These are phyloP conservation scores for Emergomyces pasteurianus DNA, from an alignment of 2,329 filamentous ascomycete species.

Conservation along the genomic window DNA sequence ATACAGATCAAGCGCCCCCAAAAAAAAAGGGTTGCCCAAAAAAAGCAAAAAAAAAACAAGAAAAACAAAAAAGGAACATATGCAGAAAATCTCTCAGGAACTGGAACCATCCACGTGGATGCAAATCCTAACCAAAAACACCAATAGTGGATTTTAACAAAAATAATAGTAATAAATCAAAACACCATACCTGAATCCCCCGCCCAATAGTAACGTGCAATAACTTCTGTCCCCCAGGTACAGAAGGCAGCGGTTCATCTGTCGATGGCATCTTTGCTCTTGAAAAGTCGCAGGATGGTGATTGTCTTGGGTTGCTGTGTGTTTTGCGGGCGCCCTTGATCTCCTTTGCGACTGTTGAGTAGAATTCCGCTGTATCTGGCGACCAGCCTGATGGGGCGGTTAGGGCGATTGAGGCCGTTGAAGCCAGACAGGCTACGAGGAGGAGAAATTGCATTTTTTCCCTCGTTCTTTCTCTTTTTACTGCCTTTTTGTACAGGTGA, in stretches of 20 bases:
- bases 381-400: conserved; percentile 27
- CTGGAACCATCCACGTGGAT: background rate
- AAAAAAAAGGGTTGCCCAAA: background rate
- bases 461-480: background rate
- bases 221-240: conserved; percentile 49
- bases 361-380: conserved; percentile 29
- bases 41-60: background rate
- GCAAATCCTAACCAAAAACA: background rate
- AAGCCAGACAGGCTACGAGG: conserved; percentile 20
- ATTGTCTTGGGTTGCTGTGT: conserved; percentile 10
- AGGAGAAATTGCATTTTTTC: conserved; percentile 15
- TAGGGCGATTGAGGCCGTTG: conserved; percentile 23
- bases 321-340: conserved; percentile 20
- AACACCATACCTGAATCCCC: conserved; percentile 48
- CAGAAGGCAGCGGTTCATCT: conserved; percentile 48
- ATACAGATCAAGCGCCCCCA: no score
- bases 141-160: background rate
- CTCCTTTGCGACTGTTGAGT: conserved; percentile 27
- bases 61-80: background rate
- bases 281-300: conserved; percentile 23
- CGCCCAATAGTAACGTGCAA: conserved; percentile 75
- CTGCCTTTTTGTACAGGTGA: background rate
- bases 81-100: background rate
- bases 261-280: conserved; percentile 32
- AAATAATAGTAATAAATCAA: background rate